Base-by-base conservation (phyloP, 345 rosid species). In the Rubroshorea leprosula region DNA sequence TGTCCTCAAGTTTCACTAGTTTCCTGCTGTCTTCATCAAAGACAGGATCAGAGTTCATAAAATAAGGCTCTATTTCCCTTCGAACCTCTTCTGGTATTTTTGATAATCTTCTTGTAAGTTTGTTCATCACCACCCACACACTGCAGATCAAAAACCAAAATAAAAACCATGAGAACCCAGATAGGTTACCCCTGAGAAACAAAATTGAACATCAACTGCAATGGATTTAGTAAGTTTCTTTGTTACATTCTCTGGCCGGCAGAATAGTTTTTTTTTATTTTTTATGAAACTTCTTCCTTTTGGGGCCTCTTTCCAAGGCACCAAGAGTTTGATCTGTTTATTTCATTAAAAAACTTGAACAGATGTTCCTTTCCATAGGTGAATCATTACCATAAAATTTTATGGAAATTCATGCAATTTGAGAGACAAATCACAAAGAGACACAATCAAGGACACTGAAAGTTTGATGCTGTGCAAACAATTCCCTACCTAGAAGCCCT, bases 81-180 rank as follows among this genome's bases (percentile, higher is more conserved):
- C 90, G 79, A 76, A 82, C 99, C 62, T 90, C 97, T 66, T 81
- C 96, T 3, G 96, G 97, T 45, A 94, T 66, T 82, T 90, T 94
- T 35, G 99, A 90, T 54, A 94, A 65, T 68, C 82, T 87, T 69
- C 99, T 84, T 31, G 97, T 94, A 62, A 78, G 60, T 79, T 90
- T 94, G 84, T 94, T 94, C 97, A 94, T 90, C 99, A 90, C 85
- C 73, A 94, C 97, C 95, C 97, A 94, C 47, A 89, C 80, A 74
- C 99, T 90, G 84, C 77, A 69, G 61, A 50, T 24, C 44, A 57
- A 44, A 44, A 44, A 29, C 5, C n/a, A 29, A 2, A 35, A 35
- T 35, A 35, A 13, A 35, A 13, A 35, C 7, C 7, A 35, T 35
- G 41, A 35, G 41, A 35, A 35, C 41, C 41, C 41, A 35, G 11